Base-by-base conservation (phyloP, 2,329 filamentous ascomycete genomes). In the Pseudogymnoascus sp. region DNA sequence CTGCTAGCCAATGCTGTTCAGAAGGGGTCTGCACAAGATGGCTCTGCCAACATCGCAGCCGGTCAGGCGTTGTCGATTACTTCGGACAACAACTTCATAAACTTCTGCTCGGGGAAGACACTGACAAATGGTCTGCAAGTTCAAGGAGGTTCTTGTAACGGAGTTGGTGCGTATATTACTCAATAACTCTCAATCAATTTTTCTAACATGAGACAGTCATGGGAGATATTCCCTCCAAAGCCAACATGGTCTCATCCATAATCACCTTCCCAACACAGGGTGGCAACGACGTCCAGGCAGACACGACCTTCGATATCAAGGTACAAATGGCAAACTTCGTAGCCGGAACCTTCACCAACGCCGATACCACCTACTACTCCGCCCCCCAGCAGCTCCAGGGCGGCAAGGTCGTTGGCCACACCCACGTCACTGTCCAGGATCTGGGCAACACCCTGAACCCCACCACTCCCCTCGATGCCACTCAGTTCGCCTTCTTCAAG, bases 101-200 rank as follows among this genome's bases (percentile, higher is more conserved):
- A 74, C 63, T 63, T 66, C 53, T 74, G 72, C 56, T 47, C 66
- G 14, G 72, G 72, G 16, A 69, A 71, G 71, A 80, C 76, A 0
- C 71, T 85, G 59, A 87, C 85, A 66, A 84, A 88, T 69, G 85
- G 85, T 69, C 73, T 80, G 28, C 85, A 88, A 72, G 76, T 80
- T 61, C 77, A 76, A 64, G 73, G 68, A 4, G 85, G 85, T 18
- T 88, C 85, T 37, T 88, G 85, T 75, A 88, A 88, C 38, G 71
- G 72, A 63, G 72, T 73, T 40, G 62, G 71, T 73, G 70, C 67
- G 71, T 70, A 42, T 40, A 14, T 28, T 11, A 31, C 14, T 23
- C 14, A 31, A 65, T 21, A 10, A 56, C 4, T 0, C 5, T 7
- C 7, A 3, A 8, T 1, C 23, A 10, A 11, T 25, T 7, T 35